Percentiles rank a stretch among this genome's conserved stretches.
Evolutionary conservation across 169 alveolate genomes (phyloP).

Genomic region (Sarcocystis neurona): DNA sequence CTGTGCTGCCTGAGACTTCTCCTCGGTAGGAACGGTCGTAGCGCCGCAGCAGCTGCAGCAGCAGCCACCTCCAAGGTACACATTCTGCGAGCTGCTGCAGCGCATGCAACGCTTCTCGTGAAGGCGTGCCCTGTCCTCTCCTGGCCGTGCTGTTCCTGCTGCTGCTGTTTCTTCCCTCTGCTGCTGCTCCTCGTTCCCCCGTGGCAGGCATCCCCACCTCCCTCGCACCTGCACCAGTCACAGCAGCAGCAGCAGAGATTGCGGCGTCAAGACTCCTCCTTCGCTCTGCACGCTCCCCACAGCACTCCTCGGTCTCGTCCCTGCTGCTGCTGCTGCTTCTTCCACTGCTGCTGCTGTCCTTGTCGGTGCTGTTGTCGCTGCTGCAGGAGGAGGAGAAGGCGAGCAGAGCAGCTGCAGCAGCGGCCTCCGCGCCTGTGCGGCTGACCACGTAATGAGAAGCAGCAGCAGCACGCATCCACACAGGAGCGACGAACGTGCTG

Average conservation of each 20-base stretch:
- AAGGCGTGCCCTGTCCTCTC: neutral
- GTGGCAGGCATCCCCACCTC: neutral
- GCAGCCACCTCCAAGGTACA: slow-evolving; percentile 36
- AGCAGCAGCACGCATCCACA: neutral
- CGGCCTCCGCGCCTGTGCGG: neutral
- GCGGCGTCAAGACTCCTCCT: neutral
- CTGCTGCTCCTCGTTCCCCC: neutral
- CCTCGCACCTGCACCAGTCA: neutral
- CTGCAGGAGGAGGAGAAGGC: neutral
- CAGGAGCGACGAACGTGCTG: neutral
- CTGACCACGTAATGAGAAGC: slow-evolving; percentile 3
- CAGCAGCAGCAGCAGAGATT: neutral
- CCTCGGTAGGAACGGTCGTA: slow-evolving; percentile 8
- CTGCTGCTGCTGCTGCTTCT: no score
- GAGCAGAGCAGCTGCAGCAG: slow-evolving; percentile 31
- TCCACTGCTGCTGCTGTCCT: neutral
- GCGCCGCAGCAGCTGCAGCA: slow-evolving; percentile 34
- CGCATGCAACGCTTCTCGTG: neutral
- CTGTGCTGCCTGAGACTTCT: slow-evolving; percentile 3
- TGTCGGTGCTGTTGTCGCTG: neutral
- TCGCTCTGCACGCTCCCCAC: neutral
- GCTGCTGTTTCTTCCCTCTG: neutral
- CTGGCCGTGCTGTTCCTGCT: neutral
- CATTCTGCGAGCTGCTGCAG: slow-evolving; percentile 5
- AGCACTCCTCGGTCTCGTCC: neutral